These are phyloP conservation scores for Candida dendrica DNA, from an alignment of 805 yeast genomes.

Conservation along the genomic window DNA sequence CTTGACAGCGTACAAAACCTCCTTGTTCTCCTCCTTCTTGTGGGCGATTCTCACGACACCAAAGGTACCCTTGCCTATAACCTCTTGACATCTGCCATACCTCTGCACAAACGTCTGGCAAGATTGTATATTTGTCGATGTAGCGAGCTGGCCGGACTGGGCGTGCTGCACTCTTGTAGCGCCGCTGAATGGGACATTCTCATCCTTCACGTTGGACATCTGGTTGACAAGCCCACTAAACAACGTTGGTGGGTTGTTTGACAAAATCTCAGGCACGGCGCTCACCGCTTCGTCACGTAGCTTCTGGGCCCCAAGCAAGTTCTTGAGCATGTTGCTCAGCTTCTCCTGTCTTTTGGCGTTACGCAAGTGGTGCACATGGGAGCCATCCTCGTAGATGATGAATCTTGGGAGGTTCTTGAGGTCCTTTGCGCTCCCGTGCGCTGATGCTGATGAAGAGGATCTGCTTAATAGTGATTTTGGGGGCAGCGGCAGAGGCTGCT, in stretches of 20 bases:
- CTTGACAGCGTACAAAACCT: slow-evolving; percentile 72
- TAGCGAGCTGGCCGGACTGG: neutral
- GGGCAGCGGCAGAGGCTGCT: neutral
- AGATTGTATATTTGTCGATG: slow-evolving; percentile 26
- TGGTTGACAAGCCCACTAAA: slow-evolving; percentile 63
- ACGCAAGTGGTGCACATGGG: slow-evolving; percentile 73
- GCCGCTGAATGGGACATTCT: slow-evolving; percentile 27
- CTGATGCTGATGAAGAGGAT: slow-evolving; percentile 17
- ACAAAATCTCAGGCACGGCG: slow-evolving; percentile 63
- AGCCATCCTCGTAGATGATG: slow-evolving; percentile 54
- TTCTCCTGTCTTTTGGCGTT: slow-evolving; percentile 77
- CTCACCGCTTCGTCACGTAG: slow-evolving; percentile 63
- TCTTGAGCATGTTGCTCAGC: slow-evolving; percentile 65
- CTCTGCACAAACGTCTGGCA: slow-evolving; percentile 66
- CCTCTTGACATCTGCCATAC: slow-evolving; percentile 92
- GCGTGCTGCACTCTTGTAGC: slow-evolving; percentile 20
- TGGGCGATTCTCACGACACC: slow-evolving; percentile 91
- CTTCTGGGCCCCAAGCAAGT: slow-evolving; percentile 67
- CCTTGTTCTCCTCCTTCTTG: slow-evolving; percentile 42
- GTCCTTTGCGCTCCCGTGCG: slow-evolving; percentile 2
- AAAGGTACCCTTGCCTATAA: slow-evolving; percentile 88
- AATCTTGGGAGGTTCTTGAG: slow-evolving; percentile 32
- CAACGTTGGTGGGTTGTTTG: slow-evolving; percentile 58
- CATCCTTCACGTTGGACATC: slow-evolving; percentile 40
- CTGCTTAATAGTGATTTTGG: slow-evolving; percentile 11